Evolutionary conservation across 257 asterid genomes (phyloP).

Genomic region (Haberlea rhodopensis): DNA sequence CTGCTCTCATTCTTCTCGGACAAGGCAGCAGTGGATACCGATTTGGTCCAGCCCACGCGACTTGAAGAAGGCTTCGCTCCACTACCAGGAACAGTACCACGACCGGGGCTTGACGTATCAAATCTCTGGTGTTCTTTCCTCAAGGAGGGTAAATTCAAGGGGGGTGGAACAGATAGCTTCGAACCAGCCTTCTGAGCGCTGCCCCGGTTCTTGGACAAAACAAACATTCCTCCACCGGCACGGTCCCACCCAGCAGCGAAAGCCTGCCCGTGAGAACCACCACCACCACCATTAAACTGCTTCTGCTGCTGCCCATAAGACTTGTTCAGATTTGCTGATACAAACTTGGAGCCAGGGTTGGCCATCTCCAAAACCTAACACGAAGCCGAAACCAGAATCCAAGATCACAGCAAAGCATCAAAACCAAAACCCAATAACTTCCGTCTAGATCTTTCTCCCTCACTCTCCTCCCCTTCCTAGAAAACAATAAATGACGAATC

Average conservation of each 20-base stretch:
- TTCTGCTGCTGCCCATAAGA: conserved; percentile 79
- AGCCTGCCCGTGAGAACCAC: conserved; percentile 59
- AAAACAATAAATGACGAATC: conserved; percentile 24
- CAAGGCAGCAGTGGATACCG: conserved; percentile 37
- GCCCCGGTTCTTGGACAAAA: conserved; percentile 66
- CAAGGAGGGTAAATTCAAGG: conserved; percentile 92
- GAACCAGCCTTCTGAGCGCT: conserved; percentile 57
- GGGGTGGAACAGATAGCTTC: conserved; percentile 91
- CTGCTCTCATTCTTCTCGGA: conserved; percentile 46
- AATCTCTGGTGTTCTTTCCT: conserved; percentile 88
- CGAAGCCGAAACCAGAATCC: conserved; percentile 43
- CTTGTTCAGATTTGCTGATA: conserved; percentile 78
- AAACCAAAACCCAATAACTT: conserved; percentile 44
- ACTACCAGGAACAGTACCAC: conserved; percentile 59
- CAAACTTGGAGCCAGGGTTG: conserved; percentile 83
- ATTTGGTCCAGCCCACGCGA: conserved; percentile 92
- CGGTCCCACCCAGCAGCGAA: conserved; percentile 49
- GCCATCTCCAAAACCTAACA: conserved; percentile 66
- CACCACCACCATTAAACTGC: conserved; percentile 44
- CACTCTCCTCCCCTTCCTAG: conserved; percentile 24
- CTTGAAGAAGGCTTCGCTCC: conserved; percentile 80
- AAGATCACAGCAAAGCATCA: conserved; percentile 65
- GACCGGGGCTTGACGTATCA: conserved; percentile 54
- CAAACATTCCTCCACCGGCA: conserved; percentile 86
- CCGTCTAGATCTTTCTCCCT: conserved; percentile 30